phyloP scores from a whole-genome alignment of 2,329 filamentous ascomycete species.

The Botryotinia narcissicola region DNA sequence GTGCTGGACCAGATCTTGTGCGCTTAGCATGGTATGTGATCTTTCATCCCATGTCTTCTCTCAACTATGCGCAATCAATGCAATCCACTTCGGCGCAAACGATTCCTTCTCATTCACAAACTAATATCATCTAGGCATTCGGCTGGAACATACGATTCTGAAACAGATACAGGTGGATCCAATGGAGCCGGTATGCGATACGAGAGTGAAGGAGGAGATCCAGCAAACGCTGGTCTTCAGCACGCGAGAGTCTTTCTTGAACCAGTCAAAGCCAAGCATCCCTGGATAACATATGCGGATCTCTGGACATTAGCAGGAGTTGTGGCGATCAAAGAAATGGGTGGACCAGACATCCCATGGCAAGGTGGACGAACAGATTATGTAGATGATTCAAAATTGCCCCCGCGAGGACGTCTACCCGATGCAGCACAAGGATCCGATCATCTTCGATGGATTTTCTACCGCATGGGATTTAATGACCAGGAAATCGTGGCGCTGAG shows the following conservation, averaged over 20 bases:
- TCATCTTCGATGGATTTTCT: constrained; percentile 55
- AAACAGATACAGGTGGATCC: constrained; percentile 59
- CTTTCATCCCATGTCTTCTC: background rate
- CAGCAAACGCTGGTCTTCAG: constrained; percentile 63
- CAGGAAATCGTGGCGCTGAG: constrained; percentile 57
- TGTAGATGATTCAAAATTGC: constrained; percentile 58
- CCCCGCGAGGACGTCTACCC: constrained; percentile 56
- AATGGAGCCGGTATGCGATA: constrained; percentile 67
- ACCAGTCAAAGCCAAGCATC: constrained; percentile 55
- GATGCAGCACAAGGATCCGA: constrained; percentile 54
- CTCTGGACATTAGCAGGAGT: constrained; percentile 62
- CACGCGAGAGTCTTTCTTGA: constrained; percentile 63
- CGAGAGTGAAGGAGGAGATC: constrained; percentile 61
- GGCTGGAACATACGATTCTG: constrained; percentile 59
- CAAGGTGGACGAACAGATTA: constrained; percentile 58
- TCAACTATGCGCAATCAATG: background rate
- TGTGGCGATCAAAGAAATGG: constrained; percentile 58
- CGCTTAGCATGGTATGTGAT: constrained; percentile 56
- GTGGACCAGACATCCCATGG: constrained; percentile 57
- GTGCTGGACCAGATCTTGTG: constrained; percentile 61
- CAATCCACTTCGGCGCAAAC: background rate
- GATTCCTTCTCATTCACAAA: background rate
- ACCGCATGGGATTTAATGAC: constrained; percentile 59
- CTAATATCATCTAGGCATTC: constrained; percentile 50
- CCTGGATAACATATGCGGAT: constrained; percentile 65